Conservation (phyloP, 2,329 filamentous ascomycete genomes). For the Lachnellula suecica region DNA sequence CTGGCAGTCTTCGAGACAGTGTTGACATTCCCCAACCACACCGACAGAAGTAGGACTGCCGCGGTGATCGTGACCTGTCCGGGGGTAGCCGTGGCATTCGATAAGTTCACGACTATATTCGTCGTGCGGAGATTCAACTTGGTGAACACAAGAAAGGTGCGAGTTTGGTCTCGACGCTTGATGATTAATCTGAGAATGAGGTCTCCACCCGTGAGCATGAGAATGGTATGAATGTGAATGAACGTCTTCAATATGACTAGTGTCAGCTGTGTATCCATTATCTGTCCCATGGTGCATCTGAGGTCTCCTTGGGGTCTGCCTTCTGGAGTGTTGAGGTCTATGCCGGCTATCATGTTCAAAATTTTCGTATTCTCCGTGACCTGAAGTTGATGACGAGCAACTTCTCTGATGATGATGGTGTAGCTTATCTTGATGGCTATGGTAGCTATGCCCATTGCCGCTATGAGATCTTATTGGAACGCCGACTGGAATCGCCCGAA, state of each 20-base stretch:
- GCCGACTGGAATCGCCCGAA: background rate
- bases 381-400: conserved; percentile 9
- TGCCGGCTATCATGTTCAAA: conserved; percentile 23
- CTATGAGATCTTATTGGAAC: conserved; percentile 1
- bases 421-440: background rate
- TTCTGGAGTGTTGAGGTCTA: conserved; percentile 23
- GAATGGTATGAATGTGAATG: background rate
- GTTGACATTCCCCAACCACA: conserved; percentile 28
- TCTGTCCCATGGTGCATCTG: conserved; percentile 19
- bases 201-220: background rate
- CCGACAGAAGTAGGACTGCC: conserved; percentile 22
- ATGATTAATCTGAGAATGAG: background rate
- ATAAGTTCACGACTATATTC: conserved; percentile 14
- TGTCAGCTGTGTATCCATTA: conserved; percentile 22
- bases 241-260: conserved; percentile 14
- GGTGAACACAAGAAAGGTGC: background rate
- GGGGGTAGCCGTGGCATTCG: conserved; percentile 27
- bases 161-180: background rate
- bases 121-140: background rate
- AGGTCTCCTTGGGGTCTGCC: conserved; percentile 15
- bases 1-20: conserved; percentile 29
- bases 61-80: conserved; percentile 22
- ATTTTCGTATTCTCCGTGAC: background rate
- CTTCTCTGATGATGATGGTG: conserved; percentile 4
- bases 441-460: background rate